Evolutionary conservation across 176 grass and related monocot genomes (phyloP), one percentile per base, ranked within the genome.

Genomic region (Oryza punctata): DNA sequence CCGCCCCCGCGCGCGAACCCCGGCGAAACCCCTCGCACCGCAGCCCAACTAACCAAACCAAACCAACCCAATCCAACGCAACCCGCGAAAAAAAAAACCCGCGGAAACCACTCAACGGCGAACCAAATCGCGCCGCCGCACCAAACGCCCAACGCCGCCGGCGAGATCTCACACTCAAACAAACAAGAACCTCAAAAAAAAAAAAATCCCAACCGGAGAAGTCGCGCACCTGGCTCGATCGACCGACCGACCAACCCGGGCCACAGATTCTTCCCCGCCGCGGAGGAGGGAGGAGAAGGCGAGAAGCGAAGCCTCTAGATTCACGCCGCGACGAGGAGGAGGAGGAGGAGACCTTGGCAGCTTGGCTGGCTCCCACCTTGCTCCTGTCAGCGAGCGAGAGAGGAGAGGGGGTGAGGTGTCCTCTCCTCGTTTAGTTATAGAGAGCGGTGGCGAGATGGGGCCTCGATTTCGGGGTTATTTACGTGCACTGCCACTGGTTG

Each of bases 341-440:
- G 32, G 32, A 33, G 32, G 81, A 68, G 63, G 44, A 52, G 81
- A 80, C 88, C 46, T 8, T 38, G 7, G 37, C 37, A 38, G 37
- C 37, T 38, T 45, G 60, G 37, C 63, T 78, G 46, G 71, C 75
- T 86, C 52, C 70, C 74, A 32, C 75, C 80, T 40, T 86, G 67
- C 90, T 86, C 72, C 73, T 74, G 77, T 71, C 85, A 90, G 84
- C 19, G 67, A 79, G 67, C 75, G 41, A 2, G 16, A 65, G 77
- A 18, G 74, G 1, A 5, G 50, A 8, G 15, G 4, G 52, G 52
- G 52, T 81, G 78, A 60, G 29, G 43, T 88, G 80, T 83, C 74
- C 13, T 72, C 44, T 72, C 74, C 19, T 72, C 59, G 13, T 30
- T 10, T 0, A 67, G 72, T 88, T 88, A 83, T 84, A 88, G 65